Evolutionary conservation across 257 asterid species (phyloP), one percentile per base, ranked within the genome.

Genomic region (Pogostemon cablin): DNA sequence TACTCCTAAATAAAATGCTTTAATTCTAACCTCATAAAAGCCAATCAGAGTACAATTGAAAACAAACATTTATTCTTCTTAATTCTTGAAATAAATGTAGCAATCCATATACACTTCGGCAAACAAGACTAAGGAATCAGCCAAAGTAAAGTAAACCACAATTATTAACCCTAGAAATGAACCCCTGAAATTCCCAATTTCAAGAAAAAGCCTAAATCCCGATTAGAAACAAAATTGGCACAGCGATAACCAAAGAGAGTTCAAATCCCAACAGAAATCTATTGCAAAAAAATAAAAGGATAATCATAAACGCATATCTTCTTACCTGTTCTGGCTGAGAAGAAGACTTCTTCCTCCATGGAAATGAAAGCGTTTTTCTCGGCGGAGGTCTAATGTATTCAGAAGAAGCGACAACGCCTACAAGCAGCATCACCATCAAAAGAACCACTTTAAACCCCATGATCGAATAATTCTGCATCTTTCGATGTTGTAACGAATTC

Each of bases 331-430:
- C 80, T 74, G 97, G 93, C n/a, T 75, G 82, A 38, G 93, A 77
- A 17, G 90, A 76, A 52, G 81, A 59, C 59, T 79, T 79, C 58
- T 73, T 75, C 52, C 71, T 67, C 96, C 91, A 86, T 0, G 96
- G 93, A 70, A 90, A 88, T 4, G 83, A 81, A 7, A 90, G 80
- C 47, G 78, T 72, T 55, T 78, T 80, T 35, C 97, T 88, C 47
- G 93, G 89, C 60, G 82, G 87, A 9, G 96, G 97, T 32, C 97
- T 66, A 15, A 85, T 78, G 68, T 90, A 90, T 34, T 86, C 90
- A 2, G 58, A 65, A 6, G 63, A 0, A 7, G 67, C 80, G 4
- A 84, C 53, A 11, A 77, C 58, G 17, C 52, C 66, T 9, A 67
- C 54, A 2, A 56, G 72, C 56, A 73, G 12, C 3, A 68, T 54